Conservation (phyloP, 2,329 filamentous ascomycete genomes). For the Ustulina deusta region DNA sequence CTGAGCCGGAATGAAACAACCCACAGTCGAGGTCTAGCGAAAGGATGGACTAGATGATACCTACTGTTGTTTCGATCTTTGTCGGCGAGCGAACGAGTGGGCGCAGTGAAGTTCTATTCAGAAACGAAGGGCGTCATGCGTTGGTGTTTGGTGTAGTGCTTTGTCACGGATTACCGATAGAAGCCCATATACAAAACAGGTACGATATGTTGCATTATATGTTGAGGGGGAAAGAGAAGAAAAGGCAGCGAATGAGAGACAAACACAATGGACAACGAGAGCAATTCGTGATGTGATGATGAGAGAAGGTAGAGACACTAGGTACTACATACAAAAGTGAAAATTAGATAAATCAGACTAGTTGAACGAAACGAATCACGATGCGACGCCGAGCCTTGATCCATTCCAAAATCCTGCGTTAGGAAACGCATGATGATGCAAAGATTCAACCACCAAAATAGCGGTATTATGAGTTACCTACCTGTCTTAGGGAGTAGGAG, state of each 20-base stretch:
- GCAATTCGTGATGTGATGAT: background rate
- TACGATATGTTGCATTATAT: background rate
- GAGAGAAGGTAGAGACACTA: background rate
- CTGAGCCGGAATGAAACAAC: constrained; percentile 19
- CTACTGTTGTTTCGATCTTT: background rate
- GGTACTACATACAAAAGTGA: too few species aligned
- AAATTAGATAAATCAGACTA: background rate
- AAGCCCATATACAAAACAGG: background rate
- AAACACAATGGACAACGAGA: constrained; percentile 3
- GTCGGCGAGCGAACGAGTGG: background rate
- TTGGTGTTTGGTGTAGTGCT: background rate
- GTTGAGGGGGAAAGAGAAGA: background rate
- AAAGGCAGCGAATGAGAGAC: constrained; percentile 2
- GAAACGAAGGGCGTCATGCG: background rate
- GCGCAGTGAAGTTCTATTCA: background rate
- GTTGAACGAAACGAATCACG: background rate
- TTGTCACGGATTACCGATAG: background rate
- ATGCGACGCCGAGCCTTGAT: background rate
- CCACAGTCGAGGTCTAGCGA: background rate
- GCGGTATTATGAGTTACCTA: background rate
- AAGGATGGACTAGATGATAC: constrained; percentile 14
- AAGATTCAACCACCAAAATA: background rate
- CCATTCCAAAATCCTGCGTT: constrained; percentile 17
- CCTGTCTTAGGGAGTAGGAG: too few species aligned
- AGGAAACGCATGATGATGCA: constrained; percentile 20